These are phyloP conservation scores for Calcarisporium arbuscula DNA, from an alignment of 2,329 filamentous ascomycete genomes.

Conservation along the genomic window DNA sequence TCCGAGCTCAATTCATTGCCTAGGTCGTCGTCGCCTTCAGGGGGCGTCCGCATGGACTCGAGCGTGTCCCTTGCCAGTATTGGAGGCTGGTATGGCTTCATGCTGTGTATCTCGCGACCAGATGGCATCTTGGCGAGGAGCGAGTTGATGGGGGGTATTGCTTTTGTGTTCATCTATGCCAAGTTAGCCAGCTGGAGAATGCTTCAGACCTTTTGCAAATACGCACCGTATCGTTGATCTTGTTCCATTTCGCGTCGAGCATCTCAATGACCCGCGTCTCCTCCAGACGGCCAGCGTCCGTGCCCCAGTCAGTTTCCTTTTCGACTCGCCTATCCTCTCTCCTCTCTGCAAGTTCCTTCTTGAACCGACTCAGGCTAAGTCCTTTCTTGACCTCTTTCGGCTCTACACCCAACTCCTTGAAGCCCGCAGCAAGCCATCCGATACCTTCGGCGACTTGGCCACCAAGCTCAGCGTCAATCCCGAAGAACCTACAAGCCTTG, in stretches of 20 bases:
- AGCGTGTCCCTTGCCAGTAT: constrained; percentile 59
- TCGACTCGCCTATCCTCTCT: constrained; percentile 75
- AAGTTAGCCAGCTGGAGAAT: constrained; percentile 8
- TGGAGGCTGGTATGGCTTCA: constrained; percentile 62
- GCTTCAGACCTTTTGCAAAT: fast-evolving
- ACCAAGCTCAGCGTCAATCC: constrained; percentile 77
- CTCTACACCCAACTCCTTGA: constrained; percentile 66
- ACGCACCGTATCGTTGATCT: constrained; percentile 83
- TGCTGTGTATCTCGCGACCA: constrained; percentile 75
- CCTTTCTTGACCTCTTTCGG: constrained; percentile 46
- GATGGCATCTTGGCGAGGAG: constrained; percentile 77
- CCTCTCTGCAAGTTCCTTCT: constrained; percentile 69
- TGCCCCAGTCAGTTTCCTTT: constrained; percentile 66
- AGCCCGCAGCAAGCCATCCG: constrained; percentile 76
- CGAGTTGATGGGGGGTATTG: constrained; percentile 64
- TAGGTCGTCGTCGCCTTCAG: constrained; percentile 26
- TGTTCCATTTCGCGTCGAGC: constrained; percentile 83
- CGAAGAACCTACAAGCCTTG: constrained; percentile 85
- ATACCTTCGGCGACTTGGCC: constrained; percentile 80
- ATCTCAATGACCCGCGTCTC: constrained; percentile 81
- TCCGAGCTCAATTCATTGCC: constrained; percentile 31
- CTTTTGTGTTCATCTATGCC: constrained; percentile 68
- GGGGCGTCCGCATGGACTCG: constrained; percentile 46
- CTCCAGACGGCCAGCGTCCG: constrained; percentile 78
- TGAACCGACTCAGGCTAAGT: constrained; percentile 54